Base-by-base conservation (phyloP, 1,284 basidiomycete species). In the Malassezia obtusa region DNA sequence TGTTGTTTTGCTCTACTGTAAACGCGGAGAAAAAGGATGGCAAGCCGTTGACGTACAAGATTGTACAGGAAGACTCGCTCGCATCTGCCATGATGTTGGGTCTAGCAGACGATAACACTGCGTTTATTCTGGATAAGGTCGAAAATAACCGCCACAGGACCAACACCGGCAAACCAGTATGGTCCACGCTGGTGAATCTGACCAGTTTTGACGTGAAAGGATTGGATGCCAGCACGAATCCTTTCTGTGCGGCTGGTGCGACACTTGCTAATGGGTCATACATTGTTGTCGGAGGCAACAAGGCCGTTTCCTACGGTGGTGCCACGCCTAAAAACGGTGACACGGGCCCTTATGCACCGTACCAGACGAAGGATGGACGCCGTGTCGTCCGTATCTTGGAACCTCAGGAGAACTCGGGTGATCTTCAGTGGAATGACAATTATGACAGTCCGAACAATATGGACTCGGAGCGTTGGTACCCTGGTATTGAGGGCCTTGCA, bases 61-160 rank as follows among this genome's bases (percentile, higher is more conserved):
- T 65, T n/a, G 63, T 71, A 45, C 54, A 60, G 32, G 15, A 51
- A 36, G 55, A 72, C 50, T 66, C 68, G 39, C 54, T 64, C 24
- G 71, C 71, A 10, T 72, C 69, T 25, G 71, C 70, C 49, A 73
- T 73, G 71, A 73, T 73, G 71, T 53, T 73, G 40, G 71, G 64
- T 51, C 59, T 73, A 25, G 59, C 68, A 36, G 63, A 71, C 54
- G 61, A 73, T 41, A 49, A 71, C 39, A 63, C 60, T 36, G 70
- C 75, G 33, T 73, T 74, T 50, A 75, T 76, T 38, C 61, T 76
- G 32, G 75, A 76, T 63, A 76, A 76, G 61, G 69, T 66, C 11
- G 75, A 77, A 58, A 68, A 71, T 59, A 76, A 76, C 61, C 56
- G 51, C 10, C n/a, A 43, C 14, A 39, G 43, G 19, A 49, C 66